These are phyloP conservation scores for Arthrinium puccinioides DNA, from an alignment of 2,329 filamentous ascomycete genomes.

Conservation along the genomic window DNA sequence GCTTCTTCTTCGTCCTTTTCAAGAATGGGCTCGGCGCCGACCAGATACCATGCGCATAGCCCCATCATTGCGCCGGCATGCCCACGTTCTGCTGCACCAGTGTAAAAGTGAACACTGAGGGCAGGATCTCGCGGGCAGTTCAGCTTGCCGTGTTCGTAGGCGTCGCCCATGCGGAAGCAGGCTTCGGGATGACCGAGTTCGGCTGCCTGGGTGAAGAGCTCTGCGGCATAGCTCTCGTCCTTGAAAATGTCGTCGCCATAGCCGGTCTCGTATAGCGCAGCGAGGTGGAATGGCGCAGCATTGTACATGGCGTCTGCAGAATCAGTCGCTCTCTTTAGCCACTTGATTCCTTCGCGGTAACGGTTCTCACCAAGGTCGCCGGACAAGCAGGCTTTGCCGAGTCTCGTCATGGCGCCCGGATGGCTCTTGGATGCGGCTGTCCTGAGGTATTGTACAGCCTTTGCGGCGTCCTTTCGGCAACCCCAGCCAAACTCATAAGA, in stretches of 20 bases:
- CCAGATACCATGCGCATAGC: conserved; percentile 96
- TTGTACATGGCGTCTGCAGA: conserved; percentile 90
- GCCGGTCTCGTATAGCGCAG: conserved; percentile 81
- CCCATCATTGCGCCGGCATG: conserved; percentile 95
- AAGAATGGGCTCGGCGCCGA: conserved; percentile 83
- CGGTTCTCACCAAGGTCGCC: conserved; percentile 83
- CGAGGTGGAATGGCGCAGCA: conserved; percentile 84
- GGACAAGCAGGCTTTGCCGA: conserved; percentile 83
- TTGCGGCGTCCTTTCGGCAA: conserved; percentile 78
- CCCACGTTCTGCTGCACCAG: conserved; percentile 76
- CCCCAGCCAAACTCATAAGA: conserved; percentile 99
- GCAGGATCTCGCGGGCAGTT: conserved; percentile 86
- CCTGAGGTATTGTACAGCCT: conserved; percentile 89
- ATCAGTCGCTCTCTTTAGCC: conserved; percentile 90
- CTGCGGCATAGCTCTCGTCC: conserved; percentile 83
- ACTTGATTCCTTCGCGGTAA: conserved; percentile 89
- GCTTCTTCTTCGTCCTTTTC: conserved; percentile 95
- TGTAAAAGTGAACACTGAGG: conserved; percentile 96
- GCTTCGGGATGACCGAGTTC: conserved; percentile 86
- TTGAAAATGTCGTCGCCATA: conserved; percentile 91
- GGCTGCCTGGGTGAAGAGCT: conserved; percentile 89
- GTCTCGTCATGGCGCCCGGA: conserved; percentile 86
- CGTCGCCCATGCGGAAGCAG: conserved; percentile 84
- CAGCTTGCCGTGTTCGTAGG: conserved; percentile 87
- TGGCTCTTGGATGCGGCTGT: conserved; percentile 89